Percentiles rank a stretch among this genome's conserved stretches.
These are phyloP conservation scores for Oryza officinalis DNA, from an alignment of 176 grass and related monocot species.

Conservation along the genomic window DNA sequence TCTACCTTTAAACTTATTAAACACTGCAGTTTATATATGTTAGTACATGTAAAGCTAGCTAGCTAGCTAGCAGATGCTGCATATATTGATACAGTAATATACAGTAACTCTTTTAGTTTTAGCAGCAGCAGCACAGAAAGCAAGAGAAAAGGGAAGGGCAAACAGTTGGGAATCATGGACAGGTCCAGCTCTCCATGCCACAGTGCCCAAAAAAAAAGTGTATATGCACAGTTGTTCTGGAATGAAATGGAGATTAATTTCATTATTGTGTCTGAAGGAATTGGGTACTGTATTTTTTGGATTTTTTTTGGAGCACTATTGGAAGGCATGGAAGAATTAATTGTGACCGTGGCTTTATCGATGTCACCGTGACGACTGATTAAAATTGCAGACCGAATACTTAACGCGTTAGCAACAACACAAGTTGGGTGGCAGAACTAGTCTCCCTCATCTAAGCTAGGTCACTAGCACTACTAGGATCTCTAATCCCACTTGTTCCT, in stretches of 20 bases:
- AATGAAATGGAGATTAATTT: neutral
- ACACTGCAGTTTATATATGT: neutral
- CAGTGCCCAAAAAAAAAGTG: neutral
- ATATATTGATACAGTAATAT: neutral
- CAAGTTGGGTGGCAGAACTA: too few species aligned
- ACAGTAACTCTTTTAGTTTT: neutral
- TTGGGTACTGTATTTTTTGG: neutral
- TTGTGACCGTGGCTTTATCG: too few species aligned
- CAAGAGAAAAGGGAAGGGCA: slow-evolving; percentile 15
- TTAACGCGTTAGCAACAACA: too few species aligned
- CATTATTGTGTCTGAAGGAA: neutral
- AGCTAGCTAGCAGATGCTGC: neutral
- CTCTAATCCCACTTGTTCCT: too few species aligned
- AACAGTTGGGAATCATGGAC: neutral
- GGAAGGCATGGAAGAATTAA: neutral
- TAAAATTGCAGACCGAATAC: too few species aligned
- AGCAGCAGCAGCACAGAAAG: neutral
- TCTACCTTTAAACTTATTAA: neutral
- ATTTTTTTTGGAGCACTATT: neutral
- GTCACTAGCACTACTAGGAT: too few species aligned
- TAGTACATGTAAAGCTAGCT: neutral
- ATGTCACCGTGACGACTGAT: too few species aligned
- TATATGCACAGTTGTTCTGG: neutral
- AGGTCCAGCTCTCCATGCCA: neutral
- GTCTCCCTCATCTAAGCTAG: too few species aligned